phyloP scores from a whole-genome alignment of 139 green algal species.

The Yamagishiella unicocca region DNA sequence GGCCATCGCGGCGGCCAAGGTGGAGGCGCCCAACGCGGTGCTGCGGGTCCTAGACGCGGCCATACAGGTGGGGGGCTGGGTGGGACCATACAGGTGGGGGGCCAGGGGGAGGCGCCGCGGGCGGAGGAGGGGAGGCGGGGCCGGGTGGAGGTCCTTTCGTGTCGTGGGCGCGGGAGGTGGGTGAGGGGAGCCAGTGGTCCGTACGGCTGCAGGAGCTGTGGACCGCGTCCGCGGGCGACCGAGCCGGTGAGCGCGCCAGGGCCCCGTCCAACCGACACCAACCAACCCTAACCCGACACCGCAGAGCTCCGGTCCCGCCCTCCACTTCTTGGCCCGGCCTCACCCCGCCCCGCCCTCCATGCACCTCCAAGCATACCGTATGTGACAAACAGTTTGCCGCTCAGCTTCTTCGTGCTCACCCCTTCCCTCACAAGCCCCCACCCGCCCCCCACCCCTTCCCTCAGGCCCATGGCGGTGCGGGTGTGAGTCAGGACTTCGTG shows the following conservation, averaged over 20 bases:
- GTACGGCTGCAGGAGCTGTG: too few species aligned
- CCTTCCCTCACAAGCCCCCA: too few species aligned
- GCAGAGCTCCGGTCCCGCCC: neutral
- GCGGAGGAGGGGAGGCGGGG: neutral
- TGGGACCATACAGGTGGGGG: neutral
- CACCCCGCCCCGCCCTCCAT: neutral
- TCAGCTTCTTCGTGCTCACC: too few species aligned
- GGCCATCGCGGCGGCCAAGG: constrained; percentile 93
- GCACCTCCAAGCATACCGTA: too few species aligned
- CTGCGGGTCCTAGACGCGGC: constrained; percentile 86
- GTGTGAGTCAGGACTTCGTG: constrained; percentile 86
- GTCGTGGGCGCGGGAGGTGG: neutral
- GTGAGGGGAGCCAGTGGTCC: too few species aligned
- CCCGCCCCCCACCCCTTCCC: neutral
- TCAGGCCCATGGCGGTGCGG: constrained; percentile 87
- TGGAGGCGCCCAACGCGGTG: constrained; percentile 83
- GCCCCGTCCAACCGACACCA: too few species aligned
- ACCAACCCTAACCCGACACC: too few species aligned
- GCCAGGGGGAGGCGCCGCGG: neutral
- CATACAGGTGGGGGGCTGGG: constrained; percentile 79
- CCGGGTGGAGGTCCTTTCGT: too few species aligned
- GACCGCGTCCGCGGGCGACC: too few species aligned
- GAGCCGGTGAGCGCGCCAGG: too few species aligned
- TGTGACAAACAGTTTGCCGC: too few species aligned
- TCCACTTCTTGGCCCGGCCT: neutral